phyloP scores from a whole-genome alignment of 2,329 filamentous ascomycete genomes.

The Myrmaecium sp. region DNA sequence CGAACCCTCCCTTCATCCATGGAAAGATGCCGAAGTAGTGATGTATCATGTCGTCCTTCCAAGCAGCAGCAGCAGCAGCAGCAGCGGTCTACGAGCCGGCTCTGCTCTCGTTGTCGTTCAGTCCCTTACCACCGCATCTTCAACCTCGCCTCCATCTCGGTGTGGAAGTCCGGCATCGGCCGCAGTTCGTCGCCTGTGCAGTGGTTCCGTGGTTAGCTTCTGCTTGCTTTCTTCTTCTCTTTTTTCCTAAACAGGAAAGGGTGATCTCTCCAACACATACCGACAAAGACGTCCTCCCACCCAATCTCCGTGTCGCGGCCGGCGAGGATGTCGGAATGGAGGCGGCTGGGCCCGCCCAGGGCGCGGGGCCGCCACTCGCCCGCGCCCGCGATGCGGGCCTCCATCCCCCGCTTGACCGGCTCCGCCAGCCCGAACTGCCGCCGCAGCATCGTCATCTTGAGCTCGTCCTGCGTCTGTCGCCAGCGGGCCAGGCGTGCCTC shows the following conservation, averaged over 20 bases:
- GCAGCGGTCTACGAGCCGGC: no score
- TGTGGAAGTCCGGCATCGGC: constrained; percentile 57
- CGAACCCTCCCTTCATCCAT: no score
- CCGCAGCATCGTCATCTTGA: constrained; percentile 79
- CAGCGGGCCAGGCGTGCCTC: constrained; percentile 78
- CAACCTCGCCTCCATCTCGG: constrained; percentile 86
- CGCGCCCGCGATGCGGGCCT: constrained; percentile 70
- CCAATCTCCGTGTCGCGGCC: constrained; percentile 60
- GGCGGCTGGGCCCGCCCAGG: constrained; percentile 46
- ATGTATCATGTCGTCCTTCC: no score
- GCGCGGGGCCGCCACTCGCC: constrained; percentile 65
- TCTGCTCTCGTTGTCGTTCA: no score
- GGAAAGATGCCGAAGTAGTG: no score
- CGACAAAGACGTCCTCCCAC: constrained; percentile 90
- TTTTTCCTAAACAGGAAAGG: no score
- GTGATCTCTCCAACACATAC: constrained; percentile 24
- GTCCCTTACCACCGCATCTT: constrained; percentile 58
- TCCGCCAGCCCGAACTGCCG: constrained; percentile 84
- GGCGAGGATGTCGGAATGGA: constrained; percentile 80
- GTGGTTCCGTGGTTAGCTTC: neutral
- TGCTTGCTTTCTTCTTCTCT: neutral
- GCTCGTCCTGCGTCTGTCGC: constrained; percentile 70
- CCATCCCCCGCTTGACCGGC: constrained; percentile 85
- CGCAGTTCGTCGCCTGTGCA: constrained; percentile 47
- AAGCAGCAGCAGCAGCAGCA: no score